Conservation (phyloP, 345 rosid genomes). For the Salix arbutifolia region DNA sequence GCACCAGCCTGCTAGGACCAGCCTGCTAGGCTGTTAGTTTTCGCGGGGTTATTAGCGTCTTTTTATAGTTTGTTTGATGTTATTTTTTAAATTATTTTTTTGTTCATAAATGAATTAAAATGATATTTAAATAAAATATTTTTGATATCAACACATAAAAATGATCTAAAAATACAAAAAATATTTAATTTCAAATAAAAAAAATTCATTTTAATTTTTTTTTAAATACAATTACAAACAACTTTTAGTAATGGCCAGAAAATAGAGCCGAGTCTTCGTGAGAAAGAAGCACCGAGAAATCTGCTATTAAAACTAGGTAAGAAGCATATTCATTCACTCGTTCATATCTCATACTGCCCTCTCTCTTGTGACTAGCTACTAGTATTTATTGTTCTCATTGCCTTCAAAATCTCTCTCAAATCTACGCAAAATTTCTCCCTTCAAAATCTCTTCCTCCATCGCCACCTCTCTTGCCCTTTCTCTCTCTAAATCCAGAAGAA, state of each 20-base stretch:
- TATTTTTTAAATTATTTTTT: too few species aligned
- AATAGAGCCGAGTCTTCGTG: not conserved
- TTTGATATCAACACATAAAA: too few species aligned
- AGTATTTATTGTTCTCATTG: not conserved
- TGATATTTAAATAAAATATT: too few species aligned
- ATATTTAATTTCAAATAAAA: too few species aligned
- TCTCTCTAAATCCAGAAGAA: not conserved
- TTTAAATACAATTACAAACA: too few species aligned
- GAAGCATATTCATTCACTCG: not conserved
- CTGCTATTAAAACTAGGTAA: not conserved
- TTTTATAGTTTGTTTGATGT: too few species aligned
- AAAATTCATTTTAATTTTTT: too few species aligned
- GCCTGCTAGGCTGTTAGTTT: too few species aligned
- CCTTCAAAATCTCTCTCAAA: not conserved
- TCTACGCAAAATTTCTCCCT: not conserved
- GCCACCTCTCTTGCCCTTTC: not conserved
- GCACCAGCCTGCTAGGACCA: too few species aligned
- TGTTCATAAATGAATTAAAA: accelerated
- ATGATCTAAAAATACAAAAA: too few species aligned
- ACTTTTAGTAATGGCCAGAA: not conserved
- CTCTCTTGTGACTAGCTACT: not conserved
- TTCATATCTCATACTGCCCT: not conserved
- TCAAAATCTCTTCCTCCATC: not conserved
- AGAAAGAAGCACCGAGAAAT: not conserved
- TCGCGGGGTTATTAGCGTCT: too few species aligned